Evolutionary conservation across 2,329 filamentous ascomycete genomes (phyloP).

Genomic region (Gremmenia infestans): DNA sequence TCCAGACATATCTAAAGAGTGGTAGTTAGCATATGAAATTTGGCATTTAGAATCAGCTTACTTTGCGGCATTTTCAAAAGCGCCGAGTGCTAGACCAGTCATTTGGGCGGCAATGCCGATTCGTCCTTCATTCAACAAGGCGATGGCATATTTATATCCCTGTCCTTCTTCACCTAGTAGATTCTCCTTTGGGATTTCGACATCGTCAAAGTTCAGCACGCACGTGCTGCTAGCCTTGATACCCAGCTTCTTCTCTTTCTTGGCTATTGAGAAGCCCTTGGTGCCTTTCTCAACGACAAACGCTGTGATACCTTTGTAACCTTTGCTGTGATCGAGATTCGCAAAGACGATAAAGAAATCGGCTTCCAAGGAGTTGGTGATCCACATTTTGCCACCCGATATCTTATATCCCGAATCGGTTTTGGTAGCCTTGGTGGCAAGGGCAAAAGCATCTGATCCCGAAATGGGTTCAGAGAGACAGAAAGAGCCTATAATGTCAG

Average conservation of each 20-base stretch:
- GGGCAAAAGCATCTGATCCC: conserved; percentile 91
- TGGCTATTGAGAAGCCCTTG: conserved; percentile 88
- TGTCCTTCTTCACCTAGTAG: conserved; percentile 83
- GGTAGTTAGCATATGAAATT: conserved; percentile 13
- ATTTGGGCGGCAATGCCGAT: conserved; percentile 99
- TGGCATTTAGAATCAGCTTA: conserved; percentile 35
- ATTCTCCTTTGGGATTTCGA: conserved; percentile 82
- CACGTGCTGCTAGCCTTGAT: conserved; percentile 95
- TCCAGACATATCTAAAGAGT: conserved; percentile 75
- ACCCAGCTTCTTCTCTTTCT: conserved; percentile 99
- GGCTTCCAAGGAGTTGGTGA: conserved; percentile 94
- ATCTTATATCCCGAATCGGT: conserved; percentile 81
- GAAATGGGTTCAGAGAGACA: conserved; percentile 90
- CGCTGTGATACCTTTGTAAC: conserved; percentile 94
- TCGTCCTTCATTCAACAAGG: conserved; percentile 87
- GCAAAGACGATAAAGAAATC: conserved; percentile 97
- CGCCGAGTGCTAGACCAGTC: conserved; percentile 91
- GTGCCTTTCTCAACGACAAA: conserved; percentile 91
- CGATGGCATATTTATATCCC: conserved; percentile 97
- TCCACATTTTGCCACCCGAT: conserved; percentile 98
- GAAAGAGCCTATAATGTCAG: conserved; percentile 58
- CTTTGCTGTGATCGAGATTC: conserved; percentile 85
- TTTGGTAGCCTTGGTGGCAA: conserved; percentile 85
- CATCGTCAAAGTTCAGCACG: conserved; percentile 95
- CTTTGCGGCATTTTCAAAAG: conserved; percentile 89